Evolutionary conservation across 805 yeast species (phyloP).

Genomic region (Zygotorulaspora danielsina): DNA sequence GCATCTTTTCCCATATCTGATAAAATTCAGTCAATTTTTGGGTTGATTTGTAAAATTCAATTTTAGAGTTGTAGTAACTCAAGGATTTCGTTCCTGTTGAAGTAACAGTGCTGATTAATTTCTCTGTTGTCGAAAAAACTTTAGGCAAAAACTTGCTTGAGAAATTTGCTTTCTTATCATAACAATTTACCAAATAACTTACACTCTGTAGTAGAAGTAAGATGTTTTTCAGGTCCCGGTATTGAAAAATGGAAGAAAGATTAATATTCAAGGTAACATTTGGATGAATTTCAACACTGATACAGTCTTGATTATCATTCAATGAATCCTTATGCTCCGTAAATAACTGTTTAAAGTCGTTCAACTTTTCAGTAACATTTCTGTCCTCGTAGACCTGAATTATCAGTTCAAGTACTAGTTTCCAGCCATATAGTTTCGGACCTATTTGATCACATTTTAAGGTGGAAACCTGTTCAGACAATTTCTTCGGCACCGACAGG

Average conservation of each 20-base stretch:
- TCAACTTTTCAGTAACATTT: constrained; percentile 26
- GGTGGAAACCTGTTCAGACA: constrained; percentile 1
- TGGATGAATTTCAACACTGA: constrained; percentile 13
- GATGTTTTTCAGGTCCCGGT: constrained; percentile 28
- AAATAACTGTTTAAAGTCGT: constrained; percentile 28
- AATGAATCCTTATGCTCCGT: constrained; percentile 16
- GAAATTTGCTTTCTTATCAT: constrained; percentile 31
- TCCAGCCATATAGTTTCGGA: constrained; percentile 26
- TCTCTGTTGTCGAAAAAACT: constrained; percentile 20
- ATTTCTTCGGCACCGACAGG: constrained; percentile 11
- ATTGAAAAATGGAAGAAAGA: constrained; percentile 20
- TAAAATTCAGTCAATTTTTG: constrained; percentile 23
- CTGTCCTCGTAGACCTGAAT: constrained; percentile 25
- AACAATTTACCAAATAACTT: constrained; percentile 33
- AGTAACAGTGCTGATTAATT: constrained; percentile 12
- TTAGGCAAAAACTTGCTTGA: constrained; percentile 32
- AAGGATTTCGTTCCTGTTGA: constrained; percentile 8
- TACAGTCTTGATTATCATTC: constrained; percentile 4
- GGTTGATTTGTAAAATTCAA: constrained; percentile 19
- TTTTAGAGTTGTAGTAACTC: constrained; percentile 10
- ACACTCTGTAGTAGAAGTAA: constrained; percentile 32
- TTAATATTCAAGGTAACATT: constrained; percentile 15
- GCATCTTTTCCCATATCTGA: constrained; percentile 21
- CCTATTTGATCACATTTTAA: constrained; percentile 10
- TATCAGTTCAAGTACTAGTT: constrained; percentile 22